Conservation (phyloP, 495 filamentous ascomycete species). For the Neurospora sp. region DNA sequence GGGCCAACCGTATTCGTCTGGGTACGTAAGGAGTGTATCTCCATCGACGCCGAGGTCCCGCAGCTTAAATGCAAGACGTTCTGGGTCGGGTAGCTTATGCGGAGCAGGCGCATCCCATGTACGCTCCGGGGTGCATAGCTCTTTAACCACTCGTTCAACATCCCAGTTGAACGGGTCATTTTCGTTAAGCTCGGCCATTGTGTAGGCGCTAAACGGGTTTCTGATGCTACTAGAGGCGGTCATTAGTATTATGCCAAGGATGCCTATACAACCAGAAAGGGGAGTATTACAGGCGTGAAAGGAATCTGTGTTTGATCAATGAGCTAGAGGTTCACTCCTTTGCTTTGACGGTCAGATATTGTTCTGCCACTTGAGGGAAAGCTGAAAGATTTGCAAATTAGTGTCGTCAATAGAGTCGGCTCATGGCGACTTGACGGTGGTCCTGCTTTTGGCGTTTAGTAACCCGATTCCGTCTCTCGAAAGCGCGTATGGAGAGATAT, state of each 20-base stretch:
- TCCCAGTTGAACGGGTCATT: slow-evolving; percentile 60
- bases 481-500: background rate
- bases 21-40: slow-evolving; percentile 43
- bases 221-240: background rate
- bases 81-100: slow-evolving; percentile 38
- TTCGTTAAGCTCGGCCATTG: slow-evolving; percentile 14
- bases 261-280: background rate
- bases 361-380: background rate
- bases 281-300: background rate
- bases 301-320: background rate
- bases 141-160: slow-evolving; percentile 52
- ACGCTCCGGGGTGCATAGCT: slow-evolving; percentile 46
- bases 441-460: background rate
- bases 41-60: slow-evolving; percentile 54
- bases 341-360: background rate
- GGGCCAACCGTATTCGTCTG: slow-evolving; percentile 11
- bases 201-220: background rate
- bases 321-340: background rate
- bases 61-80: slow-evolving; percentile 41
- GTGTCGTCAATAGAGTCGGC: background rate
- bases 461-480: background rate
- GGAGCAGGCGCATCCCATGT: slow-evolving; percentile 31
- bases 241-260: background rate
- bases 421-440: background rate
- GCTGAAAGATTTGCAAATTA: background rate